Conservation (phyloP, 768 basidiomycete species). For the Coprinellus micaceus region DNA sequence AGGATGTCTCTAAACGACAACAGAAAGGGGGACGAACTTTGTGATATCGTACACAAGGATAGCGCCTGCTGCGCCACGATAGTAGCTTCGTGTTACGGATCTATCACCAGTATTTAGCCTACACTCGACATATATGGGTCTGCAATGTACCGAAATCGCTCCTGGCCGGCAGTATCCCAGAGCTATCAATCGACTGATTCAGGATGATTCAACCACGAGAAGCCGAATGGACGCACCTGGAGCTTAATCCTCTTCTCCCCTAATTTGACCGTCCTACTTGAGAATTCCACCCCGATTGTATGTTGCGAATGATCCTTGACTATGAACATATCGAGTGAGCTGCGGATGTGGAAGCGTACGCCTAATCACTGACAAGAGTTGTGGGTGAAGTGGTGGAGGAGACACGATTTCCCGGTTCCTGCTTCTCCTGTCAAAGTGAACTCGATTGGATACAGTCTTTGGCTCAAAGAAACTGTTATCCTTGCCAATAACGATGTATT, state of each 20-base stretch:
- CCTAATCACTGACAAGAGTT: slow-evolving; percentile 74
- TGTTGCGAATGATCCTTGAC: slow-evolving; percentile 97
- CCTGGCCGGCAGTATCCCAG: slow-evolving; percentile 98
- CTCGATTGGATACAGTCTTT: slow-evolving; percentile 6
- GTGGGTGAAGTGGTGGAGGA: slow-evolving; percentile 94
- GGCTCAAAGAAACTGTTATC: slow-evolving; percentile 8
- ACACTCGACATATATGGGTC: neutral
- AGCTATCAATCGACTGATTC: slow-evolving; percentile 44
- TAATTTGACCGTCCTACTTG: slow-evolving; percentile 86
- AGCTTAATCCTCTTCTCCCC: slow-evolving; percentile 95
- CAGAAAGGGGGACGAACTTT: slow-evolving; percentile 44
- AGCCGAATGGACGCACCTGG: slow-evolving; percentile 57
- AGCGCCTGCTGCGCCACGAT: slow-evolving; percentile 89
- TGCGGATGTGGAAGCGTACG: slow-evolving; percentile 2
- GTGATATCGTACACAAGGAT: slow-evolving; percentile 94
- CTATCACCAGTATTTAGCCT: slow-evolving; percentile 33
- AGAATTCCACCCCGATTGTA: slow-evolving; percentile 98
- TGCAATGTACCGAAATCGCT: slow-evolving; percentile 71
- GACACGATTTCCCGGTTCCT: slow-evolving; percentile 95
- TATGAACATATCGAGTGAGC: slow-evolving; percentile 31
- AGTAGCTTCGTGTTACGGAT: slow-evolving; percentile 93
- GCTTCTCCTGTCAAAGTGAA: slow-evolving; percentile 68
- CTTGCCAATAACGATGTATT: slow-evolving; percentile 93
- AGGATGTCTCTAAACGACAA: neutral
- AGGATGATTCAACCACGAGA: slow-evolving; percentile 13